Conservation (phyloP, 75 land plant genomes). For the Pseudotsuga menziesii region DNA sequence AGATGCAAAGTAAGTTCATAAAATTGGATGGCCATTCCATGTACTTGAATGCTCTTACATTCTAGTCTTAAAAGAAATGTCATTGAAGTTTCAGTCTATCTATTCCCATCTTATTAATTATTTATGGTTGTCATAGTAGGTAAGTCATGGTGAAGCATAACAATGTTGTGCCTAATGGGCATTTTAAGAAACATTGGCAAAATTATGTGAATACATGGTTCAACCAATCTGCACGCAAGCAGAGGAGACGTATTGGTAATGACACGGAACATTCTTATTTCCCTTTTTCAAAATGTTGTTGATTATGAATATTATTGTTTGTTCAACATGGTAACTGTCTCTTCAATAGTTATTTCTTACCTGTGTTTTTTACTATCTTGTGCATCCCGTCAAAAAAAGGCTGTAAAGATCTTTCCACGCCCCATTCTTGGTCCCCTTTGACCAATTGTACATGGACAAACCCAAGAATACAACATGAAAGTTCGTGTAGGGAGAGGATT, state of each 20-base stretch:
- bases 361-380: neutral
- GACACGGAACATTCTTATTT: neutral
- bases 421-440: conserved; percentile 71
- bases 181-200: conserved; percentile 88
- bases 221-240: conserved; percentile 77
- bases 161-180: conserved; percentile 74
- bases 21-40: too few species aligned
- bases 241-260: conserved; percentile 58
- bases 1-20: too few species aligned
- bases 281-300: neutral
- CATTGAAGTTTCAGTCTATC: too few species aligned
- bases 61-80: too few species aligned
- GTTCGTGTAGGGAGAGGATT: conserved; percentile 71
- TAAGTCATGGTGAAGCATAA: conserved; percentile 63
- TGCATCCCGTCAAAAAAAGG: conserved; percentile 73
- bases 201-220: conserved; percentile 81
- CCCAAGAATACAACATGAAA: conserved; percentile 68
- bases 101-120: neutral
- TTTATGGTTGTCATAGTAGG: conserved; percentile 1
- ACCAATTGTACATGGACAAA: conserved; percentile 65
- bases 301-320: too few species aligned
- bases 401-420: conserved; percentile 69
- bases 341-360: neutral
- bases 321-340: neutral
- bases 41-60: too few species aligned